These are phyloP conservation scores for Fusarium hainanense DNA, from an alignment of 2,329 filamentous ascomycete genomes.

Conservation along the genomic window DNA sequence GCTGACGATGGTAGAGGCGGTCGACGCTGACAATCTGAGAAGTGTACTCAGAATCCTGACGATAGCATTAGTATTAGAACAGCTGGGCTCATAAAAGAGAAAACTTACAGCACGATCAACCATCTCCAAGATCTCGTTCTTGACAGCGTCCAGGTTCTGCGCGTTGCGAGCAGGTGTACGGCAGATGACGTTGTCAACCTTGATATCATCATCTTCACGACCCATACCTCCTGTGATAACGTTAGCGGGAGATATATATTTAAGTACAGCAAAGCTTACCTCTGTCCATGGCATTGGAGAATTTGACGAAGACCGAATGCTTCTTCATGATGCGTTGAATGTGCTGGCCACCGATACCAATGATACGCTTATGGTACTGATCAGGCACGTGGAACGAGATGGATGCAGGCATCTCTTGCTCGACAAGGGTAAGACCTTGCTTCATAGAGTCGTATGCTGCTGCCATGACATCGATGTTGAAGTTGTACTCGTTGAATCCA, in stretches of 20 bases:
- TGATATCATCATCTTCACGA: slow-evolving; percentile 97
- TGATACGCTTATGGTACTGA: slow-evolving; percentile 99
- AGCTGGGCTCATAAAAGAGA: background rate
- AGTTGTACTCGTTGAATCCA: slow-evolving; percentile 99
- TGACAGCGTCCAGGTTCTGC: slow-evolving; percentile 95
- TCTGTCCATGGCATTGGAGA: slow-evolving; percentile 98
- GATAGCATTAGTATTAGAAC: slow-evolving; percentile 10
- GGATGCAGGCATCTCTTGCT: slow-evolving; percentile 98
- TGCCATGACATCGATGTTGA: slow-evolving; percentile 98
- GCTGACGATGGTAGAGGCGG: slow-evolving; percentile 92
- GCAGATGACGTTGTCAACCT: slow-evolving; percentile 99
- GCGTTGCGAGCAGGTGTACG: slow-evolving; percentile 96
- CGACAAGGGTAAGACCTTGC: slow-evolving; percentile 89
- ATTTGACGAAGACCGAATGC: slow-evolving; percentile 99
- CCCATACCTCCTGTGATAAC: slow-evolving; percentile 69
- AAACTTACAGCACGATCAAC: slow-evolving; percentile 86
- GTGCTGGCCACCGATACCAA: slow-evolving; percentile 97
- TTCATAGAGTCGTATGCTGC: slow-evolving; percentile 94
- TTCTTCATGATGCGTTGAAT: slow-evolving; percentile 99
- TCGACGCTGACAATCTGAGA: slow-evolving; percentile 94
- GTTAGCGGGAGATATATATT: slow-evolving; percentile 42
- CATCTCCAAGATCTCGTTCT: slow-evolving; percentile 99
- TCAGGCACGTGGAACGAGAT: slow-evolving; percentile 99
- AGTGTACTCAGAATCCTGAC: slow-evolving; percentile 94
- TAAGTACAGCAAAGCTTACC: slow-evolving; percentile 57